Base-by-base conservation (phyloP, 768 basidiomycete species). In the Trametes coccinea region DNA sequence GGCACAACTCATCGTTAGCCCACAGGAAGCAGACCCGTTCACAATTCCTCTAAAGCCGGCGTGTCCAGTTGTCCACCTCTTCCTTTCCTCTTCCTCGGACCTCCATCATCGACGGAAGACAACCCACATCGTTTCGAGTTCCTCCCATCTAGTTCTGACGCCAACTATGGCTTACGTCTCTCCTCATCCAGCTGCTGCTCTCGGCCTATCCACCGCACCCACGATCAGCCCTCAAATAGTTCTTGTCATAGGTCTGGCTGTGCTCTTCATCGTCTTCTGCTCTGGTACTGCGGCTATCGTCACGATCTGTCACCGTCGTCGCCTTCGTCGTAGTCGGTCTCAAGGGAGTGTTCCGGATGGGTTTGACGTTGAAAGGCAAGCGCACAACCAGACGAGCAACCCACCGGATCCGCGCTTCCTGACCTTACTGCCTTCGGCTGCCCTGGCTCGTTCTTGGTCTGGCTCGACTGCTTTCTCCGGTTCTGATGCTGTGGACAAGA, bases 181-280 rank as follows among this genome's bases (percentile, higher is more conserved):
- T 13, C 45, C 39, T 37, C 22, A 27, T 44, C n/a, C 16, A 29
- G 39, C 43, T 29, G 56, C 31, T 29, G 39, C 45, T 39, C 52
- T 48, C 37, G 39, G 52, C 51, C 6, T 50, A 27, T 22, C 56
- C 45, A 37, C 56, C 11, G 17, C 54, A 41, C 56, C 55, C 34
- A 47, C 50, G n/a, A 41, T 45, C 40, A 48, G 50, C 3, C 51
- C 45, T 45, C 33, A 48, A 41, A 59, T 49, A 17, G 3, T 51
- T 43, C 57, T 59, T 2, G 57, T 59, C 57, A 52, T 59, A 33
- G 49, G 29, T 30, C 16, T 52, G 41, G 57, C 57, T 27, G 29
- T 59, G 49, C n/a, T 45, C 49, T 51, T 59, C n/a, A 22, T 45
- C 57, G 13, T 31, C 31, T 37, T 40, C 10, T 40, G 40, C 22